Evolutionary conservation across 805 yeast genomes (phyloP).

Genomic region (Candida namnaoensis): DNA sequence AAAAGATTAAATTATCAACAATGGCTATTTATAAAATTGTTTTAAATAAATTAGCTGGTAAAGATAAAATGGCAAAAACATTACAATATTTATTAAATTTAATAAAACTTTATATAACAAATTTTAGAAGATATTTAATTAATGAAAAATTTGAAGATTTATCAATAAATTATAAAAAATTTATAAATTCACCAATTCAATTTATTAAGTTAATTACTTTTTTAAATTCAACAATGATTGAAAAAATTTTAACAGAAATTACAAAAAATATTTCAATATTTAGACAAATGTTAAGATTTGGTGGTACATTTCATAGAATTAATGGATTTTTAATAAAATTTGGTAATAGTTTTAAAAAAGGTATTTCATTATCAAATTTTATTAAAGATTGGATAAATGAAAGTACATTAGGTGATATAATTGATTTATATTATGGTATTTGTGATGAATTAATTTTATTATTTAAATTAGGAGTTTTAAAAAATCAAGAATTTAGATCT

Average conservation of each 20-base stretch:
- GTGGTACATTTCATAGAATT: slow-evolving; percentile 56
- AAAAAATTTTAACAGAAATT: slow-evolving; percentile 31
- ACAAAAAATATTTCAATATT: slow-evolving; percentile 42
- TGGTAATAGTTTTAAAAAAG: slow-evolving; percentile 8
- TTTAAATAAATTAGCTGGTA: slow-evolving; percentile 52
- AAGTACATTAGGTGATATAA: slow-evolving; percentile 38
- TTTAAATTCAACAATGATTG: slow-evolving; percentile 20
- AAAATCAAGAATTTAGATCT: slow-evolving; percentile 25
- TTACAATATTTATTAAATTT: slow-evolving; percentile 51
- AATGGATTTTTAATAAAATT: slow-evolving; percentile 28
- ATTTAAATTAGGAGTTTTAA: slow-evolving; percentile 42
- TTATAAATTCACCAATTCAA: slow-evolving; percentile 15
- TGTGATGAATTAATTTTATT: slow-evolving; percentile 56
- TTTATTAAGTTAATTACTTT: slow-evolving; percentile 15
- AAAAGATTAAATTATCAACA: slow-evolving; percentile 2
- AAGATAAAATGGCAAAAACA: slow-evolving; percentile 63
- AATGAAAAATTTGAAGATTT: slow-evolving; percentile 18
- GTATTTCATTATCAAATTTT: slow-evolving; percentile 10
- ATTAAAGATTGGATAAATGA: slow-evolving; percentile 30
- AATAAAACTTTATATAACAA: slow-evolving; percentile 36
- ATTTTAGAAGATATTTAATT: slow-evolving; percentile 22
- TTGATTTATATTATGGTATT: slow-evolving; percentile 53
- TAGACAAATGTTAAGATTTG: slow-evolving; percentile 64
- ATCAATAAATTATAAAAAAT: slow-evolving; percentile 17
- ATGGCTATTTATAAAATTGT: slow-evolving; percentile 41